These are phyloP conservation scores for Fusarium coffeatum DNA, from an alignment of 2,329 filamentous ascomycete genomes.

Conservation along the genomic window DNA sequence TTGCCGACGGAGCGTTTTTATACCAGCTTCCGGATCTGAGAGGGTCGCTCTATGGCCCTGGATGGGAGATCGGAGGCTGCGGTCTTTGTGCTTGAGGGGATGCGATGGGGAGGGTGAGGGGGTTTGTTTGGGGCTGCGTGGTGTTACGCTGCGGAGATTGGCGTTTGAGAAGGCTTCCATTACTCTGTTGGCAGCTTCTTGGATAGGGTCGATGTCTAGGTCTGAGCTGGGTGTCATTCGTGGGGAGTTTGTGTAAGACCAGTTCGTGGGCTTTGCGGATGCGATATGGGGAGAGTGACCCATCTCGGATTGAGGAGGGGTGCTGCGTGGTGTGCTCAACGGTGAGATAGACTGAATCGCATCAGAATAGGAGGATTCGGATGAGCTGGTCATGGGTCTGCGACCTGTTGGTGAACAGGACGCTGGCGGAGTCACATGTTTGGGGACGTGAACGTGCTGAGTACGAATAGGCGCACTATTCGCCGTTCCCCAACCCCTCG, in stretches of 20 bases:
- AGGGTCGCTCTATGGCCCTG: conserved; percentile 33
- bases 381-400: conserved; percentile 48
- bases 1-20: conserved; percentile 29
- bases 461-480: not conserved
- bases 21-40: conserved; percentile 25
- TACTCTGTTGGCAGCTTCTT: conserved; percentile 49
- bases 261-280: conserved; percentile 27
- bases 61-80: conserved; percentile 33
- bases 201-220: conserved; percentile 45
- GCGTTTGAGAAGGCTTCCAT: conserved; percentile 49
- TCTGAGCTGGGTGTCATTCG: conserved; percentile 32
- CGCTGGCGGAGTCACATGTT: conserved; percentile 13
- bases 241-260: conserved; percentile 40
- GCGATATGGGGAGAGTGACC: conserved; percentile 41
- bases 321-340: conserved; percentile 55
- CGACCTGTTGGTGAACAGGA: conserved; percentile 12
- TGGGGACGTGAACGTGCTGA: conserved; percentile 11
- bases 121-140: conserved; percentile 27
- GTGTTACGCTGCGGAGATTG: conserved; percentile 31
- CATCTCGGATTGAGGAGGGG: conserved; percentile 56
- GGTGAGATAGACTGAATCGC: conserved; percentile 52
- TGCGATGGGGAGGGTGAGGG: conserved; percentile 41
- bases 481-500: not conserved
- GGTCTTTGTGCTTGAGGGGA: conserved; percentile 52
- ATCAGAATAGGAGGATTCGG: conserved; percentile 55